Evolutionary conservation across 495 filamentous ascomycete species (phyloP).

Genomic region (Penicillium paxilli): DNA sequence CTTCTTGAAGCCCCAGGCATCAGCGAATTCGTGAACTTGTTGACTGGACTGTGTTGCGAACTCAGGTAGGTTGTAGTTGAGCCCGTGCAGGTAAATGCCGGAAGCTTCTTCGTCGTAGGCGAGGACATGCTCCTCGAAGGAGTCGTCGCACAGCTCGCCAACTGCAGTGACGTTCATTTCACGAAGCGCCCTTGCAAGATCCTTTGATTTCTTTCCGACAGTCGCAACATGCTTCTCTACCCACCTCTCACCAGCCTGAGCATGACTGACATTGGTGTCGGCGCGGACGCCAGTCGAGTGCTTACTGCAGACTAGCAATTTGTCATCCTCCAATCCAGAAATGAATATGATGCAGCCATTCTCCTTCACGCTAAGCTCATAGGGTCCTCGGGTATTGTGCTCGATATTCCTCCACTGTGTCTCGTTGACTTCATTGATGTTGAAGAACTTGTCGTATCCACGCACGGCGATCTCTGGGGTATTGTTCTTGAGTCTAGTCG

Average conservation of each 20-base stretch:
- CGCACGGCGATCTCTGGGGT: conserved; percentile 75
- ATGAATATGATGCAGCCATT: conserved; percentile 99
- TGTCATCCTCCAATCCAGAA: conserved; percentile 82
- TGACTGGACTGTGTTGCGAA: conserved; percentile 80
- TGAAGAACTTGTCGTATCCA: conserved; percentile 99
- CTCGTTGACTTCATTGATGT: conserved; percentile 71
- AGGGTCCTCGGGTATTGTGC: conserved; percentile 77
- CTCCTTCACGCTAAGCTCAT: conserved; percentile 95
- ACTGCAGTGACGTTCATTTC: conserved; percentile 87
- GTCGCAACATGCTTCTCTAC: conserved; percentile 73
- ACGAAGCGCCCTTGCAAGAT: conserved; percentile 74
- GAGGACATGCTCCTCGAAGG: conserved; percentile 94
- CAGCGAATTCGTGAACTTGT: conserved; percentile 84
- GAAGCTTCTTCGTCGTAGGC: conserved; percentile 82
- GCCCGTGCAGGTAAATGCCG: conserved; percentile 91
- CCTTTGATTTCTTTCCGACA: conserved; percentile 71
- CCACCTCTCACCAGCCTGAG: conserved; percentile 80
- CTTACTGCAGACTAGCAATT: conserved; percentile 93
- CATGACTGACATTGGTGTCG: conserved; percentile 75
- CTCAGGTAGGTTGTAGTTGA: conserved; percentile 89
- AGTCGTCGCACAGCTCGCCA: conserved; percentile 94
- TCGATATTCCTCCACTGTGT: conserved; percentile 84
- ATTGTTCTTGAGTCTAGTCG: conserved; percentile 60
- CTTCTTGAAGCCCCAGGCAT: conserved; percentile 92
- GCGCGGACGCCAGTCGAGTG: conserved; percentile 82